Percentiles rank a stretch among this genome's conserved stretches.
phyloP scores from a whole-genome alignment of 163 green algal species.

The Smithsoniella earleae region DNA sequence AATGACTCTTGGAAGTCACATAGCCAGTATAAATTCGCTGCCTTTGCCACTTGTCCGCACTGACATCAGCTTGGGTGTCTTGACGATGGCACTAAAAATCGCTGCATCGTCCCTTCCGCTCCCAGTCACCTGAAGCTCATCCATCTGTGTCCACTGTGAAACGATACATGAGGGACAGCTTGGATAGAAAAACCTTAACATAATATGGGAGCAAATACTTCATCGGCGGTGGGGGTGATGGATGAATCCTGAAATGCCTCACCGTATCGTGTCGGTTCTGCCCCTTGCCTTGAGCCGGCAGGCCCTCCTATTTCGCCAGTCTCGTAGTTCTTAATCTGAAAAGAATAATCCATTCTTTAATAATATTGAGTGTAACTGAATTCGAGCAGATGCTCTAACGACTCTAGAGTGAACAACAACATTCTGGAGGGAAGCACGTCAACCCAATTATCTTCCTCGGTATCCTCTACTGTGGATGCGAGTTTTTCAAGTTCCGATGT shows the following conservation, averaged over 20 bases:
- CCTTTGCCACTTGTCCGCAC: too few species aligned
- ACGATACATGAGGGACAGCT: too few species aligned
- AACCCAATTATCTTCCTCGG: conserved; percentile 20
- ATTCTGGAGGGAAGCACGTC: neutral
- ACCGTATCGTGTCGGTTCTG: conserved; percentile 18
- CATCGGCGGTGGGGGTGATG: too few species aligned
- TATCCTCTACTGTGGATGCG: neutral
- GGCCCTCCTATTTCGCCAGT: conserved; percentile 16
- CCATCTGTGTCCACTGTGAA: too few species aligned
- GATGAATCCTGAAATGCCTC: too few species aligned
- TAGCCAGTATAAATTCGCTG: too few species aligned
- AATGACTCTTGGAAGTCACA: too few species aligned
- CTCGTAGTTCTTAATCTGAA: conserved; percentile 7
- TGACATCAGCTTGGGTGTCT: too few species aligned
- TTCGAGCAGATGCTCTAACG: neutral
- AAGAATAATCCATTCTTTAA: neutral
- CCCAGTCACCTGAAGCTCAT: conserved; percentile 11
- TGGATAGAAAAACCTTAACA: too few species aligned
- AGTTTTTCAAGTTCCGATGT: neutral
- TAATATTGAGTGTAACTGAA: neutral
- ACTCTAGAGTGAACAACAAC: neutral
- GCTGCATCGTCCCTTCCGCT: neutral
- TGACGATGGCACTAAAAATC: too few species aligned
- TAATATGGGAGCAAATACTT: too few species aligned
- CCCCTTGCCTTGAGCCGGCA: neutral